phyloP scores from a whole-genome alignment of 495 filamentous ascomycete species.

The Penicillium atrosanguineum region DNA sequence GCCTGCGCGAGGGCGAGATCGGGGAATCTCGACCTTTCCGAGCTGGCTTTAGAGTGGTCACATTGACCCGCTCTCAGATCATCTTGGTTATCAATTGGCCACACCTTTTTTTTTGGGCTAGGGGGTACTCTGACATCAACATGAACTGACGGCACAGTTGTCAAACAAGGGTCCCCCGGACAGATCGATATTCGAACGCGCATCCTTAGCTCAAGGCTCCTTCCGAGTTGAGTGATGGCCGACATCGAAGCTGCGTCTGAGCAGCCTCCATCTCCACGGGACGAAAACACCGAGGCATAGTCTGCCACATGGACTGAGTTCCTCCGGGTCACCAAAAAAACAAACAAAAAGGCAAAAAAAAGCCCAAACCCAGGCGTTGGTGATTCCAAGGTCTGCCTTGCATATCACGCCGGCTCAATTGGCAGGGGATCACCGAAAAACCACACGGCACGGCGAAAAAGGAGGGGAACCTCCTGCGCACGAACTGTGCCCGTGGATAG shows the following conservation, averaged over 20 bases:
- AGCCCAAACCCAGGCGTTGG: slow-evolving; percentile 3
- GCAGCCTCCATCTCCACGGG: neutral
- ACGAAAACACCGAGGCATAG: neutral
- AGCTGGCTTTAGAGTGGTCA: neutral
- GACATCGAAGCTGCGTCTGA: neutral
- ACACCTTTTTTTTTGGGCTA: neutral
- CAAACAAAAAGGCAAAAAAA: neutral
- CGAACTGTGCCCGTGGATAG: slow-evolving; percentile 13
- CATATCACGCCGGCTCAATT: slow-evolving; percentile 16
- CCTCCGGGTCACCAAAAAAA: neutral
- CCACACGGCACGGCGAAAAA: neutral
- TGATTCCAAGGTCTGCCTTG: slow-evolving; percentile 18
- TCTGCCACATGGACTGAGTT: slow-evolving; percentile 3
- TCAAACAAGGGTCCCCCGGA: neutral
- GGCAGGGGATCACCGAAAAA: slow-evolving; percentile 3
- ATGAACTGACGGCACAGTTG: neutral
- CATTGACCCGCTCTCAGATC: neutral
- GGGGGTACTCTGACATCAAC: neutral
- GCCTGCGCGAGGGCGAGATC: slow-evolving; percentile 5
- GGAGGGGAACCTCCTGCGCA: slow-evolving; percentile 12
- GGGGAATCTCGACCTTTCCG: slow-evolving; percentile 12
- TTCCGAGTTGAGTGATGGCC: slow-evolving; percentile 3
- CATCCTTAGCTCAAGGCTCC: neutral
- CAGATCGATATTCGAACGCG: slow-evolving; percentile 2
- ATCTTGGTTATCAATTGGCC: neutral